A percentile compares a stretch with the other conserved stretches of the same genome.
These are phyloP conservation scores for Phtheirospermum japonicum DNA, from an alignment of 257 asterid genomes.

Conservation along the genomic window DNA sequence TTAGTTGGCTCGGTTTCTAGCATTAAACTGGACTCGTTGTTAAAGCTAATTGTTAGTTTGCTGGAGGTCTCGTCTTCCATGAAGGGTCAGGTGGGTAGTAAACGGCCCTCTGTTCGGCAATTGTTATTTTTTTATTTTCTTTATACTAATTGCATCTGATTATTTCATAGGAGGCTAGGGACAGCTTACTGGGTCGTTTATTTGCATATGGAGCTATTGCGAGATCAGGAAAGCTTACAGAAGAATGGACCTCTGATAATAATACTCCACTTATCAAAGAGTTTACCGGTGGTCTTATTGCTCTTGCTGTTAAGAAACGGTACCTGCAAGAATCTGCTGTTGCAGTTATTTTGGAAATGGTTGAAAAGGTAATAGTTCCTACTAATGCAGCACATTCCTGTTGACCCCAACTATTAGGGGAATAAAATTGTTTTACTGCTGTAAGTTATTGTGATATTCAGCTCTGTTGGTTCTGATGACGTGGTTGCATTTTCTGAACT, in stretches of 20 bases:
- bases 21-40: conserved; percentile 67
- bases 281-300: no score
- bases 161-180: no score
- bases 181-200: conserved; percentile 90
- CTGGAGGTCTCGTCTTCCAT: conserved; percentile 85
- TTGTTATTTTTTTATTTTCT: no score
- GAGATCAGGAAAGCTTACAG: conserved; percentile 80
- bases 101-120: no score
- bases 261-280: conserved; percentile 58
- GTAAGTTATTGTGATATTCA: no score
- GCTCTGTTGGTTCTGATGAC: no score
- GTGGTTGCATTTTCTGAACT: no score
- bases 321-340: no score
- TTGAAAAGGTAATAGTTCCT: not conserved
- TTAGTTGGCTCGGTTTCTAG: conserved; percentile 64
- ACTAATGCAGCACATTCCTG: not conserved
- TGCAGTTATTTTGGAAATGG: no score
- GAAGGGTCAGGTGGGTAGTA: no score
- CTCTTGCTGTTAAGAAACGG: no score
- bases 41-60: conserved; percentile 70
- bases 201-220: conserved; percentile 97
- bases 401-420: not conserved
- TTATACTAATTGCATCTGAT: no score
- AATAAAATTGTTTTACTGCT: not conserved
- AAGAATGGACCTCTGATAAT: conserved; percentile 54